Evolutionary conservation across 768 basidiomycete genomes (phyloP).

Genomic region (Boletus rubropictus): DNA sequence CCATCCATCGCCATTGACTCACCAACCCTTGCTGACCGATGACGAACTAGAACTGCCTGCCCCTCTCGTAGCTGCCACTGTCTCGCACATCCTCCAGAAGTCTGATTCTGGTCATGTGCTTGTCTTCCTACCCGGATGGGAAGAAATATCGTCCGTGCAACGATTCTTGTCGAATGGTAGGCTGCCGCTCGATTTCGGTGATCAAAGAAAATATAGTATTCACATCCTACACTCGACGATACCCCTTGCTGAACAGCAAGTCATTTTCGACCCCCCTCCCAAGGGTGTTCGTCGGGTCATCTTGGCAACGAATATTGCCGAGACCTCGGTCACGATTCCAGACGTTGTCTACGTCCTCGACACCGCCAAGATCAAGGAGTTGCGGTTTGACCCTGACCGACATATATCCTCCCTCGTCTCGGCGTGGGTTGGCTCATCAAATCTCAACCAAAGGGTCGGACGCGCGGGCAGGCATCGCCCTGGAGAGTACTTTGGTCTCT

Average conservation of each 20-base stretch:
- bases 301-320: slow-evolving; percentile 91
- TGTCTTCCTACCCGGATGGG: slow-evolving; percentile 91
- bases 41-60: slow-evolving; percentile 75
- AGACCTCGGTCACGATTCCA: slow-evolving; percentile 92
- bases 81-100: slow-evolving; percentile 67
- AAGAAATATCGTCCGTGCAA: slow-evolving; percentile 76
- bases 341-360: slow-evolving; percentile 95
- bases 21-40: slow-evolving; percentile 16
- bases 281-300: slow-evolving; percentile 80
- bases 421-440: slow-evolving; percentile 87
- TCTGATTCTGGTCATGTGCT: slow-evolving; percentile 83
- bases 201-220: slow-evolving; percentile 54
- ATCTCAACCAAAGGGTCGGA: slow-evolving; percentile 86
- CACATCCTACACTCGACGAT: slow-evolving; percentile 88
- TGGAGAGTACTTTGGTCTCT: slow-evolving; percentile 86
- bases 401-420: slow-evolving; percentile 86
- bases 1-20: slow-evolving; percentile 3
- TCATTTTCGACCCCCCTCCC: slow-evolving; percentile 80
- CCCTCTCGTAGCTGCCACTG: slow-evolving; percentile 72
- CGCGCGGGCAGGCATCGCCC: slow-evolving; percentile 88
- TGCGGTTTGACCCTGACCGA: slow-evolving; percentile 81
- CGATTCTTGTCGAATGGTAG: slow-evolving; percentile 48
- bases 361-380: slow-evolving; percentile 81
- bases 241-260: slow-evolving; percentile 82
- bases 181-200: slow-evolving; percentile 56